Conservation (phyloP, 495 filamentous ascomycete species). For the Hypoxylon trugodes region DNA sequence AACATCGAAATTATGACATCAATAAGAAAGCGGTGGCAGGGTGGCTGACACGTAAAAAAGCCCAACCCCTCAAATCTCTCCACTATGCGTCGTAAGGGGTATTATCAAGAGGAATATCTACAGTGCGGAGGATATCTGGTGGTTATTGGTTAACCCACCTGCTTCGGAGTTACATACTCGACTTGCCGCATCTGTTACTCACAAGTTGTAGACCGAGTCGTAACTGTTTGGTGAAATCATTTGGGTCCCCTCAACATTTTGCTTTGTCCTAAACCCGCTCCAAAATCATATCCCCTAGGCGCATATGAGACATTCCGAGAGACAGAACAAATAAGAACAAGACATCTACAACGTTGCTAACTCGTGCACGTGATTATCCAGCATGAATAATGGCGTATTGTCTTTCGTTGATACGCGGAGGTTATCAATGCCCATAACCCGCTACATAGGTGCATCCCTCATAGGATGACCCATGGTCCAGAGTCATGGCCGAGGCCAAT, state of each 20-base stretch:
- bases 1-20: neutral
- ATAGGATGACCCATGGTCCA: no score
- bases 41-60: no score
- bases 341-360: slow-evolving; percentile 2
- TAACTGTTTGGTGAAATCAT: slow-evolving; percentile 3
- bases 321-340: slow-evolving; percentile 12
- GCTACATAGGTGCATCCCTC: no score
- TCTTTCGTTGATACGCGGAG: no score
- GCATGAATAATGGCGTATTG: no score
- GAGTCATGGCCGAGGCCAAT: no score
- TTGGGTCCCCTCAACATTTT: slow-evolving; percentile 1
- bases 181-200: neutral
- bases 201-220: slow-evolving; percentile 9
- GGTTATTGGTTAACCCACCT: no score
- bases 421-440: no score
- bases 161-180: no score
- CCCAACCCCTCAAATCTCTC: no score
- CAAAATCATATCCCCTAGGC: neutral
- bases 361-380: neutral
- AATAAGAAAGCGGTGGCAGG: neutral
- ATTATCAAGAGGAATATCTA: neutral
- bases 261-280: neutral
- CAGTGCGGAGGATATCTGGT: neutral
- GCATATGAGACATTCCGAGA: slow-evolving; percentile 15
- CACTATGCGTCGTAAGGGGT: neutral